Conservation (phyloP, 2,329 filamentous ascomycete species). For the Apiospora malaysiana region DNA sequence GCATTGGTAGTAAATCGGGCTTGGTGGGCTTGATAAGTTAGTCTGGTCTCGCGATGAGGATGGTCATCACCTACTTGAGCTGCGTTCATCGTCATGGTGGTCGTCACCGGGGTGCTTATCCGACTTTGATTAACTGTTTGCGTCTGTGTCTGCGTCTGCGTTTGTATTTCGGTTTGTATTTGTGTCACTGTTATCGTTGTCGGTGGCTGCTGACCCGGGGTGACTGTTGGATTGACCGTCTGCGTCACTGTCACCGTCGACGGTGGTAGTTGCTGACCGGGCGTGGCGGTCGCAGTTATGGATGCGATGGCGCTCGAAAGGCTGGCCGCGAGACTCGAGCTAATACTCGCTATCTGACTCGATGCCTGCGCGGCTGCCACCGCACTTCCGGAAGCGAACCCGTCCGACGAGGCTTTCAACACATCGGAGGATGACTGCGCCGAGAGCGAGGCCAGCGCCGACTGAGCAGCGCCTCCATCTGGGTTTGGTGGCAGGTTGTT, state of each 20-base stretch:
- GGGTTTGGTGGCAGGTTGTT: neutral
- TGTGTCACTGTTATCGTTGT: neutral
- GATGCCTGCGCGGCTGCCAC: neutral
- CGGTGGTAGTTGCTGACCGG: conserved; percentile 3
- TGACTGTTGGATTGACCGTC: neutral
- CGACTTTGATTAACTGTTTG: neutral
- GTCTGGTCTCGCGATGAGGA: neutral
- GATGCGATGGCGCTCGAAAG: conserved; percentile 22
- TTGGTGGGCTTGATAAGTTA: conserved; percentile 8
- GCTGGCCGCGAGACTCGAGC: conserved; percentile 20
- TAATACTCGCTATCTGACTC: conserved; percentile 16
- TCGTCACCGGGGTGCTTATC: neutral
- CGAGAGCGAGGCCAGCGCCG: conserved; percentile 12
- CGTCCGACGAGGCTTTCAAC: conserved; percentile 1
- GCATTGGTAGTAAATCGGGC: neutral
- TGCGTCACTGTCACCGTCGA: conserved; percentile 5
- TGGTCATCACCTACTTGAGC: neutral
- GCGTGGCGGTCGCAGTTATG: neutral
- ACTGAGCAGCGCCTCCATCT: neutral
- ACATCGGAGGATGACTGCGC: conserved; percentile 16
- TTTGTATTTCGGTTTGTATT: neutral
- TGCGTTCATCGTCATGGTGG: neutral
- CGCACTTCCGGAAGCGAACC: neutral
- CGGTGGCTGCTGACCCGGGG: neutral
- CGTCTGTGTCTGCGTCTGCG: neutral